A percentile compares a stretch with the other conserved stretches of the same genome.
Conservation (phyloP, 352 stramenopile species). For the Pythium inflatum region DNA sequence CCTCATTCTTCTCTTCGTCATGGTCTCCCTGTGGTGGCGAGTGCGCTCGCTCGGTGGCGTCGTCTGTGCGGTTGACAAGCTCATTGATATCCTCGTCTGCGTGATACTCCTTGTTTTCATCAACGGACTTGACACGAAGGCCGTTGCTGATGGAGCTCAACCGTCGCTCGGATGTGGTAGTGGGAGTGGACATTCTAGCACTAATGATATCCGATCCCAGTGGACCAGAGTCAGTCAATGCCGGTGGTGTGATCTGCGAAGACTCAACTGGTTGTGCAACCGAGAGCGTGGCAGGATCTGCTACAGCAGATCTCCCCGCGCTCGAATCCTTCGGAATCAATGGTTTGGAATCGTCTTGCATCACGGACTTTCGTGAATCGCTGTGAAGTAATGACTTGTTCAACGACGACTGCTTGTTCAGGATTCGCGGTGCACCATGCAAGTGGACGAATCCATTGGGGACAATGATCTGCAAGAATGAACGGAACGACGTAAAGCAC, state of each 20-base stretch:
- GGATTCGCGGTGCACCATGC: conserved; percentile 2
- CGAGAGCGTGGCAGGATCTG: background rate
- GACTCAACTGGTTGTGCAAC: too few species aligned
- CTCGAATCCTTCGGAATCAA: background rate
- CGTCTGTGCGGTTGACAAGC: background rate
- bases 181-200: background rate
- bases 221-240: too few species aligned
- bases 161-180: background rate
- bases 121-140: background rate
- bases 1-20: background rate
- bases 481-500: conserved; percentile 42
- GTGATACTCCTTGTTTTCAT: background rate
- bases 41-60: background rate
- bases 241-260: too few species aligned
- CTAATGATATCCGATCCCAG: too few species aligned
- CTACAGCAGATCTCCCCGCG: too few species aligned
- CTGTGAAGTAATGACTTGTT: background rate
- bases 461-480: conserved; percentile 58
- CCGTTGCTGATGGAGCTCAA: background rate
- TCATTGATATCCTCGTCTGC: background rate
- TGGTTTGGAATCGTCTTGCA: too few species aligned
- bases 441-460: conserved; percentile 51
- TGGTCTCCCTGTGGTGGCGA: background rate
- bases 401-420: conserved; percentile 4
- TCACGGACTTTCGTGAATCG: too few species aligned